Percentiles rank a stretch among this genome's conserved stretches.
Conservation (phyloP, 805 yeast genomes). For the Peterozyma xylosa region DNA sequence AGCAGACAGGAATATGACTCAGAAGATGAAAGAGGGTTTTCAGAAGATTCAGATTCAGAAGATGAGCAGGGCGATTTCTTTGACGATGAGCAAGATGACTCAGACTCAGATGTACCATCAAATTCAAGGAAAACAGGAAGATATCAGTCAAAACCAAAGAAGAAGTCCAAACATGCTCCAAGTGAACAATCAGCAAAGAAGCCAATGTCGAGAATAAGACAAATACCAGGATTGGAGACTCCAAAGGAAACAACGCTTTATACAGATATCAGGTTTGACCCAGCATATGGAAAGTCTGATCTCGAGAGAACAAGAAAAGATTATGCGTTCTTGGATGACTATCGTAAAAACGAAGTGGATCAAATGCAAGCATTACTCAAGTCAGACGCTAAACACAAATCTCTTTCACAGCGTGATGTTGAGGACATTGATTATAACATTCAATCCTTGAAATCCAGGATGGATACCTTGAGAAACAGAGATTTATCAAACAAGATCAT, state of each 20-base stretch:
- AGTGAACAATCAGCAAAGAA: conserved; percentile 67
- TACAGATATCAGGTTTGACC: conserved; percentile 84
- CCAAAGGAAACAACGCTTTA: conserved; percentile 38
- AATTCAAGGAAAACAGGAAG: conserved; percentile 6
- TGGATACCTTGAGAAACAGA: conserved; percentile 62
- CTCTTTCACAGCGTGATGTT: conserved; percentile 34
- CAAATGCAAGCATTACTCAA: conserved; percentile 50
- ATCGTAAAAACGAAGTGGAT: conserved; percentile 65
- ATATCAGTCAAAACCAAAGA: conserved; percentile 14
- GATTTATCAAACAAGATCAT: conserved; percentile 69
- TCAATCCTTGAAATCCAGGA: conserved; percentile 58
- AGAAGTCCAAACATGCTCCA: conserved; percentile 80
- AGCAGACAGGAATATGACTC: conserved; percentile 14
- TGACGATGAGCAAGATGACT: conserved; percentile 12
- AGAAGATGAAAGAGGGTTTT: conserved; percentile 2
- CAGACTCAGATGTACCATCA: conserved; percentile 18
- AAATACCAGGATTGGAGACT: conserved; percentile 59
- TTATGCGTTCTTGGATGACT: conserved; percentile 81
- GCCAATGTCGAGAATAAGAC: conserved; percentile 63
- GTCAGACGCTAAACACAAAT: conserved; percentile 39
- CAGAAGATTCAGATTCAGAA: background rate
- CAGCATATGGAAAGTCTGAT: conserved; percentile 83
- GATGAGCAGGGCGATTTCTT: conserved; percentile 4
- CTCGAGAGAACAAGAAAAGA: conserved; percentile 58
- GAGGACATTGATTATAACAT: conserved; percentile 46